A percentile compares a stretch with the other conserved stretches of the same genome.
Evolutionary conservation across 257 asterid species (phyloP).

Genomic region (Solanum verrucosum): DNA sequence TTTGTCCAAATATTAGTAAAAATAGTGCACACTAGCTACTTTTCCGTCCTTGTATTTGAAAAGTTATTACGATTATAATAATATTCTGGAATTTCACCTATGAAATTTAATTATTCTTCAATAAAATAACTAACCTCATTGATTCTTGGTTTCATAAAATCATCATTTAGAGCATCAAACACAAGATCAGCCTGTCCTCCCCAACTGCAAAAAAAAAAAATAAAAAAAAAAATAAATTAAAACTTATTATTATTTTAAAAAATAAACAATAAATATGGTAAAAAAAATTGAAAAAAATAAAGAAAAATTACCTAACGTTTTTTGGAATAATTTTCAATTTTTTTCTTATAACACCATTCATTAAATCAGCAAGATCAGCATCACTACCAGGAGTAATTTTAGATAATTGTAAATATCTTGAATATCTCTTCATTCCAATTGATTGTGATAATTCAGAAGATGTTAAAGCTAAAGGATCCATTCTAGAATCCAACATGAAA

Average conservation of each 20-base stretch:
- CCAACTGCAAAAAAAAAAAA: constrained; percentile 49
- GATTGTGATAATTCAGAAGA: constrained; percentile 41
- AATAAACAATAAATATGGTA: neutral
- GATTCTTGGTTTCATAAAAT: constrained; percentile 88
- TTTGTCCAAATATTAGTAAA: neutral
- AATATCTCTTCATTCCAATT: constrained; percentile 38
- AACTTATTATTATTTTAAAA: neutral
- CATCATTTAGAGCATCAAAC: constrained; percentile 42
- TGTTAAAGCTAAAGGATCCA: constrained; percentile 57
- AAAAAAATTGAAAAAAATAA: neutral
- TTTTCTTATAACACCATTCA: constrained; percentile 72
- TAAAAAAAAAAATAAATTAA: neutral
- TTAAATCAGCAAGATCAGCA: constrained; percentile 41
- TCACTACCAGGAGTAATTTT: constrained; percentile 43
- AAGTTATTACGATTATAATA: neutral
- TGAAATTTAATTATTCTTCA: neutral
- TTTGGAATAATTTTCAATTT: constrained; percentile 74
- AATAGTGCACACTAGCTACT: neutral
- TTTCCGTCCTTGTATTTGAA: neutral
- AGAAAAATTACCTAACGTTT: constrained; percentile 31
- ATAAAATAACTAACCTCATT: constrained; percentile 40
- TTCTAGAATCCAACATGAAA: constrained; percentile 59
- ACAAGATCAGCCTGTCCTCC: constrained; percentile 54
- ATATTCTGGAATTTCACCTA: neutral
- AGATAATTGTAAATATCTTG: constrained; percentile 46